These are phyloP conservation scores for Dictyostelium capitatum DNA, from an alignment of 78 protist genomes.

Conservation along the genomic window DNA sequence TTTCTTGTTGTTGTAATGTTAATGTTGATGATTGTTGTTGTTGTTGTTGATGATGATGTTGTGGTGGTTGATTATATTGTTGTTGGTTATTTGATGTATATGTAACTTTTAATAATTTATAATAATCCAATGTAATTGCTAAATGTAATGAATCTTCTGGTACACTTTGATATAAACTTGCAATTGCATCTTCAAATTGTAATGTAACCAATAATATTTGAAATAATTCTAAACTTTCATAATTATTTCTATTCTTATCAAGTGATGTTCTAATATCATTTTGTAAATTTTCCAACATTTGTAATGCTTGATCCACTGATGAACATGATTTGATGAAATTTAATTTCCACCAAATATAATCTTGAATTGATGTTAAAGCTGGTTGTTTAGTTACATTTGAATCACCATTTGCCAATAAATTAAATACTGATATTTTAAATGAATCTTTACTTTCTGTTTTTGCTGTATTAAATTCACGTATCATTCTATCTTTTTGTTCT, in stretches of 20 bases:
- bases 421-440: conserved; percentile 49
- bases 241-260: not conserved
- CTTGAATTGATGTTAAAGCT: conserved; percentile 49
- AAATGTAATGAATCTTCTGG: conserved; percentile 57
- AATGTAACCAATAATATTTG: conserved; percentile 32
- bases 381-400: conserved; percentile 20
- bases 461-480: conserved; percentile 15
- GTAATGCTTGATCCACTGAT: not conserved
- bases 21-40: not conserved
- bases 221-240: conserved; percentile 23
- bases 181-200: conserved; percentile 66
- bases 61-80: not conserved
- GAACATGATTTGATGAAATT: not conserved
- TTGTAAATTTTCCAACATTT: conserved; percentile 24
- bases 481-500: conserved; percentile 21
- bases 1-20: not conserved
- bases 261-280: conserved; percentile 13
- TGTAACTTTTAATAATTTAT: not conserved
- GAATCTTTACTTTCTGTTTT: conserved; percentile 47
- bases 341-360: conserved; percentile 70
- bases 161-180: not conserved
- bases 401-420: conserved; percentile 28
- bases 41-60: not conserved
- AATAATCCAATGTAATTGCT: conserved; percentile 45
- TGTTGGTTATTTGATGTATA: not conserved